Percentiles rank a stretch among this genome's conserved stretches.
phyloP scores from a whole-genome alignment of 164 flowering plant species.

The Amborella trichopoda region DNA sequence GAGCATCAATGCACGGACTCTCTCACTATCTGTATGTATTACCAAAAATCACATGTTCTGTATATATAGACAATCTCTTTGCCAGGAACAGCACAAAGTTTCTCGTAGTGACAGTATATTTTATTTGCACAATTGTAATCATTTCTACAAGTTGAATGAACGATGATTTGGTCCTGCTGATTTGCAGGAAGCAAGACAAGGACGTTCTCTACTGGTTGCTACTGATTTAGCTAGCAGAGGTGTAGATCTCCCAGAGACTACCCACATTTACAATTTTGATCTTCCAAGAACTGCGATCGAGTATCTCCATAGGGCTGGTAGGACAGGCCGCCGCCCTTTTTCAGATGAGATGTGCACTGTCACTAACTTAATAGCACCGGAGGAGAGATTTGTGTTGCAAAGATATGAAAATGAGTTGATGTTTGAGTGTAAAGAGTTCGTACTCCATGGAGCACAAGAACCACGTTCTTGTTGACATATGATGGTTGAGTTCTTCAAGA shows the following conservation, averaged over 20 bases:
- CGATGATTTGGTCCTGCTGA: neutral
- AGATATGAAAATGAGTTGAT: constrained; percentile 73
- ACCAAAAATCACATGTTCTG: neutral
- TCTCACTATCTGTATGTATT: constrained; percentile 62
- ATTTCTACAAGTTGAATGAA: neutral
- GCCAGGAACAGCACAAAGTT: too few species aligned
- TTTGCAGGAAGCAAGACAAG: constrained; percentile 63
- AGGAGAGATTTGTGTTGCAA: constrained; percentile 73
- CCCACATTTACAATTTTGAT: constrained; percentile 89
- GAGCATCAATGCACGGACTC: constrained; percentile 71
- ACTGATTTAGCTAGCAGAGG: constrained; percentile 96
- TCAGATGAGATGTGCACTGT: constrained; percentile 57
- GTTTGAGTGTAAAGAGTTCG: constrained; percentile 75
- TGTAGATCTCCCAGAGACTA: constrained; percentile 82
- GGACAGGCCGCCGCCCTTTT: constrained; percentile 84
- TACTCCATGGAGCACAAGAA: too few species aligned
- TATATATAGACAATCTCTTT: neutral
- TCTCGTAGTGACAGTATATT: too few species aligned
- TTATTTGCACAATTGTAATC: neutral
- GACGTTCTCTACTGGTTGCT: constrained; percentile 61
- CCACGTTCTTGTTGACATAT: too few species aligned
- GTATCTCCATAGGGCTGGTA: constrained; percentile 95
- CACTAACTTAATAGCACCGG: constrained; percentile 48
- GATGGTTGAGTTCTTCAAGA: too few species aligned
- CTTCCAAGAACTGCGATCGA: constrained; percentile 69